Evolutionary conservation across 441 rosid genomes (phyloP).

Genomic region (Oxalis stricta): DNA sequence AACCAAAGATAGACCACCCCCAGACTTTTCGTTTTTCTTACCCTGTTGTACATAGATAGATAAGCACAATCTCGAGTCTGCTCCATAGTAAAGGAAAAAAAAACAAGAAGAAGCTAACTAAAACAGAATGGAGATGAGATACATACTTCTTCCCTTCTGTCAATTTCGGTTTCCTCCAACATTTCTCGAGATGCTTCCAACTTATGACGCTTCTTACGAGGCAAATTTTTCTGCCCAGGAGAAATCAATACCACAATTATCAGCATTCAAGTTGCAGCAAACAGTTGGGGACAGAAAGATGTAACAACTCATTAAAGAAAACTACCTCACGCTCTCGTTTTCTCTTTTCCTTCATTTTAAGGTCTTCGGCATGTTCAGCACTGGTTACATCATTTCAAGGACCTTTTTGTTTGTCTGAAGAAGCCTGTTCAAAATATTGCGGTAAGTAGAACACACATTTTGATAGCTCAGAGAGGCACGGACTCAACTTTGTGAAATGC

Average conservation of each 20-base stretch:
- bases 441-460: no score
- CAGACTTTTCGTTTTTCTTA: conserved; percentile 46
- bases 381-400: conserved; percentile 50
- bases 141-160: conserved; percentile 27
- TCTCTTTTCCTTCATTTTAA: conserved; percentile 85
- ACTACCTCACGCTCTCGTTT: conserved; percentile 76
- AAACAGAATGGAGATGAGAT: conserved; percentile 3
- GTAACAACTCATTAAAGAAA: conserved; percentile 5
- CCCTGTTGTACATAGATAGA: conserved; percentile 18
- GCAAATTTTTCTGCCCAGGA: conserved; percentile 70
- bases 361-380: conserved; percentile 81
- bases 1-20: conserved; percentile 53
- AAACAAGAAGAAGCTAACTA: background rate
- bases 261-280: background rate
- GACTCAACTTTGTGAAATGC: background rate
- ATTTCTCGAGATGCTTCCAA: conserved; percentile 95
- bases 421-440: conserved; percentile 43
- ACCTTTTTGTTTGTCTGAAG: conserved; percentile 33
- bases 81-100: background rate
- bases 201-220: conserved; percentile 78
- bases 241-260: conserved; percentile 8
- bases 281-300: conserved; percentile 2
- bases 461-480: background rate
- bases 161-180: conserved; percentile 53
- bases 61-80: conserved; percentile 4